Evolutionary conservation across 108 stramenopile genomes (phyloP).

Genomic region (Skeletonema grethae): DNA sequence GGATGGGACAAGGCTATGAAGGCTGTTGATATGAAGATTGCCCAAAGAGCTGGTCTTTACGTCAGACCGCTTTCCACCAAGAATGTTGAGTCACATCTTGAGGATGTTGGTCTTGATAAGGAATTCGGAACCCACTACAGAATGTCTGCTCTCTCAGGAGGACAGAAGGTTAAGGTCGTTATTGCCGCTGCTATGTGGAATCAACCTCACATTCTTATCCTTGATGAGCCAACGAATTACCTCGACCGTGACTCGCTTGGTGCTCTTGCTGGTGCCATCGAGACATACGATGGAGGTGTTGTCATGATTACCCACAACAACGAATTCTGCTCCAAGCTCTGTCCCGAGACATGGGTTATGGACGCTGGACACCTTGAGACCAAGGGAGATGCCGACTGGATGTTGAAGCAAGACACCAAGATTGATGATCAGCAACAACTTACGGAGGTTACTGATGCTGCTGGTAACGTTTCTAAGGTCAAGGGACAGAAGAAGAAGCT

Average conservation of each 20-base stretch:
- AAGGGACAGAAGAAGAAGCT: slow-evolving; percentile 96
- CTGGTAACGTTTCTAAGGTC: slow-evolving; percentile 96
- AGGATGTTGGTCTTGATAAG: slow-evolving; percentile 95
- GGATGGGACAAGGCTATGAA: slow-evolving; percentile 99
- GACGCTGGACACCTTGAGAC: slow-evolving; percentile 96
- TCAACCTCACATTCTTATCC: slow-evolving; percentile 97
- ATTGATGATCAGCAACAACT: slow-evolving; percentile 91
- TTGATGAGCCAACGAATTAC: slow-evolving; percentile 99
- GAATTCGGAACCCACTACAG: slow-evolving; percentile 99
- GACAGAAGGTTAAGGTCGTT: slow-evolving; percentile 99
- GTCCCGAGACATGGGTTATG: slow-evolving; percentile 99
- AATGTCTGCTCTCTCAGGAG: slow-evolving; percentile 97
- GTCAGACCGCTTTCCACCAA: slow-evolving; percentile 94
- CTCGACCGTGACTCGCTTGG: slow-evolving; percentile 98
- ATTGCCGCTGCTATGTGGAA: slow-evolving; percentile 99
- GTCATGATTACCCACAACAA: slow-evolving; percentile 99
- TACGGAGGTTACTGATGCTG: slow-evolving; percentile 96
- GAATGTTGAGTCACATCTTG: slow-evolving; percentile 98
- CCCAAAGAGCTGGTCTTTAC: slow-evolving; percentile 93
- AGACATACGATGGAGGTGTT: slow-evolving; percentile 96
- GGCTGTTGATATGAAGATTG: slow-evolving; percentile 98
- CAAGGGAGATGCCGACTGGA: slow-evolving; percentile 99
- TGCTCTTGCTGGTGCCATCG: slow-evolving; percentile 97
- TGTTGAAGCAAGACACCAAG: slow-evolving; percentile 95
- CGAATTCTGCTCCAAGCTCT: slow-evolving; percentile 95